These are phyloP conservation scores for Rhodotorula sp. DNA, from an alignment of 1,284 basidiomycete genomes.

Conservation along the genomic window DNA sequence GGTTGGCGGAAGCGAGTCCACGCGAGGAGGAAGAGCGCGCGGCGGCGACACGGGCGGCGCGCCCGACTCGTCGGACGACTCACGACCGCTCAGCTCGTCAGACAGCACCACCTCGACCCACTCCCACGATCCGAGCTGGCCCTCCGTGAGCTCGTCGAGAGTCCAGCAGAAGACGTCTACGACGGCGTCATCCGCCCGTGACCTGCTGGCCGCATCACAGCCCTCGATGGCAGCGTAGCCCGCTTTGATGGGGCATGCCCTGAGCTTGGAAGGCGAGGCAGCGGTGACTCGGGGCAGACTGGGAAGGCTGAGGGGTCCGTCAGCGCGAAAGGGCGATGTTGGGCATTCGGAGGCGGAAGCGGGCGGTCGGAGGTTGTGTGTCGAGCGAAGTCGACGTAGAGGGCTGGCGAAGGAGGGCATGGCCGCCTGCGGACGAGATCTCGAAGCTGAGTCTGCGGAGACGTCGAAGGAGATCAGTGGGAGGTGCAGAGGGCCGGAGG, in stretches of 20 bases:
- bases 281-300: neutral
- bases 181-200: neutral
- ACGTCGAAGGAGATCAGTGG: neutral
- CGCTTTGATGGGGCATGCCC: neutral
- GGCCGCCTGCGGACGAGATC: neutral
- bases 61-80: neutral
- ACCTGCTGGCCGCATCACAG: neutral
- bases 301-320: neutral
- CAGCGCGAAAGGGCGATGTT: neutral
- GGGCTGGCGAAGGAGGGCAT: neutral
- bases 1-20: too few relatives aligned
- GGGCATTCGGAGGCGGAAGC: neutral
- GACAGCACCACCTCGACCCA: neutral
- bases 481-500: neutral
- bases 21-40: neutral
- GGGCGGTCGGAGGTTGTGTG: neutral
- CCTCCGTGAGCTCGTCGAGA: neutral
- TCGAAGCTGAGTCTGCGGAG: neutral
- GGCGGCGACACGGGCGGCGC: neutral
- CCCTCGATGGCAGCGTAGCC: neutral
- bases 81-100: neutral
- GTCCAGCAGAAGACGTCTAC: neutral
- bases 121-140: neutral
- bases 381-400: slow-evolving; percentile 4
- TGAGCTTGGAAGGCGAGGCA: slow-evolving; percentile 1